Evolutionary conservation across 2,329 filamentous ascomycete species (phyloP).

Genomic region (Keithomyces neogunnii): DNA sequence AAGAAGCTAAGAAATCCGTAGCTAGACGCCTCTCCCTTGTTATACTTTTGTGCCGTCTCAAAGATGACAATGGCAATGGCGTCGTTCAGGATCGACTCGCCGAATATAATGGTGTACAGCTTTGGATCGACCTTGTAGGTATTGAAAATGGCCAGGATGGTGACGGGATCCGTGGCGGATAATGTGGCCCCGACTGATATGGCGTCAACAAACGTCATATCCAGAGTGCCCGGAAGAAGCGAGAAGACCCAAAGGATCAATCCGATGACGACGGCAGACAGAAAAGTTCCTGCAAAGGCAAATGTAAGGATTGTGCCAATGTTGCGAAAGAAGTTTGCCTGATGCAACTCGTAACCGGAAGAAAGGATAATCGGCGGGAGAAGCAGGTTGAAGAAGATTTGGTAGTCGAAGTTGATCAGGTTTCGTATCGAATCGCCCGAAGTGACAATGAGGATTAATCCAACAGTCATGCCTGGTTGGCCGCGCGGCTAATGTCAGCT

Average conservation of each 20-base stretch:
- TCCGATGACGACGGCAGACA: constrained; percentile 91
- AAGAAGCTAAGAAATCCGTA: constrained; percentile 77
- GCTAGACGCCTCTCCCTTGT: constrained; percentile 60
- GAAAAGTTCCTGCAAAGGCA: constrained; percentile 92
- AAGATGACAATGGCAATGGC: constrained; percentile 98
- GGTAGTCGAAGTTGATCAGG: constrained; percentile 93
- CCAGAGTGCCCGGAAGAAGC: constrained; percentile 71
- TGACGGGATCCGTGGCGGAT: constrained; percentile 94
- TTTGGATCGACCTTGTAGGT: constrained; percentile 99
- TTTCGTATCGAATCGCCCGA: constrained; percentile 78
- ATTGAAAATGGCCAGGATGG: constrained; percentile 97
- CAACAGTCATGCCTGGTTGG: constrained; percentile 79
- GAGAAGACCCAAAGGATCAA: constrained; percentile 85
- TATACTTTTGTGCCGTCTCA: constrained; percentile 92
- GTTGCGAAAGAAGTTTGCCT: constrained; percentile 98
- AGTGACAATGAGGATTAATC: constrained; percentile 75
- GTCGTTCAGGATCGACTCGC: constrained; percentile 96
- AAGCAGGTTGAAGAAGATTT: constrained; percentile 98
- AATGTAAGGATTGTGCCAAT: constrained; percentile 97
- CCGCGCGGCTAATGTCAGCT: background rate
- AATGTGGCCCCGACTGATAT: constrained; percentile 94
- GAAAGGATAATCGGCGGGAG: constrained; percentile 97
- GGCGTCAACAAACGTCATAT: constrained; percentile 88
- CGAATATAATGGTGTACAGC: constrained; percentile 97
- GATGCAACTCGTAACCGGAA: constrained; percentile 93